Conservation (phyloP, 805 yeast species). For the Starmerella asiatica region DNA sequence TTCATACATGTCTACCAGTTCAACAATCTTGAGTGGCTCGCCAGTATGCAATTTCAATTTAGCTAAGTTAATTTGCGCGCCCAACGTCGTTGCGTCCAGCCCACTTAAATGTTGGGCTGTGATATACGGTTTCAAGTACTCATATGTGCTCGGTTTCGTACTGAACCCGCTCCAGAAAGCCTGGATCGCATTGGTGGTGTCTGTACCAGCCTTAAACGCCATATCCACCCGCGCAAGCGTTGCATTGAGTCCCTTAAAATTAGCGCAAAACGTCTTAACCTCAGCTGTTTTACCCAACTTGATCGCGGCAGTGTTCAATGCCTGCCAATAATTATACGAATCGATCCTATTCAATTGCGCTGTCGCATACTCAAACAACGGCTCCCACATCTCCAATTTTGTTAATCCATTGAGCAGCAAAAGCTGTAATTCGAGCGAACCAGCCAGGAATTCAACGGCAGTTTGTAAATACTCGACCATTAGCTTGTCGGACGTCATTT, state of each 20-base stretch:
- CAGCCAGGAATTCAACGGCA: slow-evolving; percentile 16
- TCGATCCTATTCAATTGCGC: slow-evolving; percentile 42
- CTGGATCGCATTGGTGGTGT: slow-evolving; percentile 16
- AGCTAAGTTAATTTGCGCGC: slow-evolving; percentile 30
- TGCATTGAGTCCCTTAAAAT: slow-evolving; percentile 40
- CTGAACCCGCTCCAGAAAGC: slow-evolving; percentile 37
- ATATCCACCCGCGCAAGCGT: slow-evolving; percentile 41
- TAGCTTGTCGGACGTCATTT: slow-evolving; percentile 28
- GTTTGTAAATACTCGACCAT: slow-evolving; percentile 26
- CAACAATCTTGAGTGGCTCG: slow-evolving; percentile 21
- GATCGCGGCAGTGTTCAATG: slow-evolving; percentile 35
- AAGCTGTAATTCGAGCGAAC: slow-evolving; percentile 51
- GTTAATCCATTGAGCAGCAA: slow-evolving; percentile 33
- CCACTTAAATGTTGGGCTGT: slow-evolving; percentile 15
- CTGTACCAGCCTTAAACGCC: slow-evolving; percentile 20
- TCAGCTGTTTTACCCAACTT: slow-evolving; percentile 28
- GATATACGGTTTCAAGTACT: slow-evolving; percentile 38
- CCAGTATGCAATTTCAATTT: slow-evolving; percentile 36
- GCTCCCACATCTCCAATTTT: slow-evolving; percentile 32
- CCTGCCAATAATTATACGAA: slow-evolving; percentile 67
- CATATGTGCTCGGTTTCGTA: slow-evolving; percentile 49
- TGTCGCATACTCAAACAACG: slow-evolving; percentile 32
- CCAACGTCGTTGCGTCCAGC: slow-evolving; percentile 15
- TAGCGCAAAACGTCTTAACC: slow-evolving; percentile 25
- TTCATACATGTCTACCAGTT: slow-evolving; percentile 32